These are phyloP conservation scores for Talaromyces adpressus DNA, from an alignment of 495 filamentous ascomycete genomes.

Conservation along the genomic window DNA sequence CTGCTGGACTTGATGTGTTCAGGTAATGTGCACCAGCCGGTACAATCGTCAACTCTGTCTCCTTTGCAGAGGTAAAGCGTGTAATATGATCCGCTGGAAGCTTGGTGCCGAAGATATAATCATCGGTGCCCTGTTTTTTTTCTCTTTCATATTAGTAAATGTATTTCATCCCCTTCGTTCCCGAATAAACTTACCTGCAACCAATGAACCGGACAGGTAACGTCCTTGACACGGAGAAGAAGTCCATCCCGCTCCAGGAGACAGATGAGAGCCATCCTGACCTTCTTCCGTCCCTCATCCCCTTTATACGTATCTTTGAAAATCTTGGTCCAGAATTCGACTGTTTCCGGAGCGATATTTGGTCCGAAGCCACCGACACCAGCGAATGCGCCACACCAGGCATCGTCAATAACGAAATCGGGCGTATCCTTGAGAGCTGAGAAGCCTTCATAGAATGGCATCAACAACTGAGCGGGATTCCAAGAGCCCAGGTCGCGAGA, in stretches of 20 bases:
- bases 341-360: conserved; percentile 28
- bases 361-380: conserved; percentile 52
- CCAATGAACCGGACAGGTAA: conserved; percentile 59
- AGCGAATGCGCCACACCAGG: conserved; percentile 49
- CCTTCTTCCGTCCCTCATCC: conserved; percentile 51
- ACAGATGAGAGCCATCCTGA: conserved; percentile 50
- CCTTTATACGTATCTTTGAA: conserved; percentile 52
- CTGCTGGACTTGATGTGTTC: conserved; percentile 49
- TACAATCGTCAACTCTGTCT: conserved; percentile 43
- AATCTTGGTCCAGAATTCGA: conserved; percentile 46
- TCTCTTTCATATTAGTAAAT: not conserved
- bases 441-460: conserved; percentile 40
- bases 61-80: conserved; percentile 45
- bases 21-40: conserved; percentile 54
- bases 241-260: conserved; percentile 55
- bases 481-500: conserved; percentile 52
- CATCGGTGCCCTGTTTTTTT: not conserved
- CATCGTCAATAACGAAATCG: conserved; percentile 48
- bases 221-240: conserved; percentile 43
- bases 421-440: conserved; percentile 36
- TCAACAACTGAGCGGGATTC: conserved; percentile 43
- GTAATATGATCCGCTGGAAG: conserved; percentile 51
- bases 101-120: conserved; percentile 16
- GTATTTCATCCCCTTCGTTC: not conserved
- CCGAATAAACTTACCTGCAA: conserved; percentile 43